Base-by-base conservation (phyloP, 2,329 filamentous ascomycete genomes). In the Trichoderma endophyticum region DNA sequence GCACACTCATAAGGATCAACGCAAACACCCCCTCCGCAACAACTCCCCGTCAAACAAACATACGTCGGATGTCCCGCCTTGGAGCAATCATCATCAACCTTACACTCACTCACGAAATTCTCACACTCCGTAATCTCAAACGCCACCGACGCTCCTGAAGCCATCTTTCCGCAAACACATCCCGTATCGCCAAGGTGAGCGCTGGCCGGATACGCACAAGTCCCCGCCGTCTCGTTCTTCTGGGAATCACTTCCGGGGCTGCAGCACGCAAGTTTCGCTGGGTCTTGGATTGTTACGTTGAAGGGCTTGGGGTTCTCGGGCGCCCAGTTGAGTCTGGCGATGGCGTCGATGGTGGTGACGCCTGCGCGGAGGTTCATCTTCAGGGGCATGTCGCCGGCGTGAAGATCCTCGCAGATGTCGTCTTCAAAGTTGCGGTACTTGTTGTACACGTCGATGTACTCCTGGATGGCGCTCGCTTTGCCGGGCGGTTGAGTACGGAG, bases 1-100 rank as follows among this genome's bases (percentile, higher is more conserved):
- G 81, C 81, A 72, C 81, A 82, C 71, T 79, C 78, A 71, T 78
- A 81, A 6, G 79, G 79, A 75, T 82, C 79, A 71, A 82, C 76
- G 65, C 81, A 82, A 5, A 82, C 79, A 3, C 81, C 81, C 1
- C 74, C 73, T 1, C 78, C 80, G 54, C 81, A 82, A 62, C 81
- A 82, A 67, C 78, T 81, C n/a, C 80, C 81, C 11, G 74, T 78
- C 61, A 82, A 36, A 54, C 81, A 82, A 51, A 81, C 73, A 70
- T 77, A 78, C 3, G 74, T 76, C 12, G 71, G 54, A 9, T 78
- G 73, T 0, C 76, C 77, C 18, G 77, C 74, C 1, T 60, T 72
- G 6, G 73, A 73, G 61, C 81, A 82, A 15, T 79, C 79, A 0
- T 71, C 71, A 43, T 80, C 78, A 3, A 70, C 63, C 30, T 73